phyloP scores from a whole-genome alignment of 148 eudicot genomes.

The Diospyros lotus region DNA sequence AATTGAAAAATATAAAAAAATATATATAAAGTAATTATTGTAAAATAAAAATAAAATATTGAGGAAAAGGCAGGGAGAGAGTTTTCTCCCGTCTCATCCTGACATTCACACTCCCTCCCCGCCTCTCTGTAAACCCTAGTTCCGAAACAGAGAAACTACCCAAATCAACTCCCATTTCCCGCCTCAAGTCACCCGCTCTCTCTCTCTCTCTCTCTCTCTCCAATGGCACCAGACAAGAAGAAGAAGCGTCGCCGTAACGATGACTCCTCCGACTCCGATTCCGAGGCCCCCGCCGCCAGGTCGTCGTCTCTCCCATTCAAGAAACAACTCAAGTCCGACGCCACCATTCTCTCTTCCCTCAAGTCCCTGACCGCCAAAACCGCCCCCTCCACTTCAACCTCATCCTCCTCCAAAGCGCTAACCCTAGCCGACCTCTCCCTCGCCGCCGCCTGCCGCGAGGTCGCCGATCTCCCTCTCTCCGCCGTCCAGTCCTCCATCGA shows the following conservation, averaged over 20 bases:
- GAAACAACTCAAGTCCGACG: conserved; percentile 63
- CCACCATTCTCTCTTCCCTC: conserved; percentile 47
- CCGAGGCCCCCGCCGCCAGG: conserved; percentile 29
- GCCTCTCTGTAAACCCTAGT: background rate
- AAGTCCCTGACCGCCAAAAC: conserved; percentile 35
- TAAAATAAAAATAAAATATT: too few relatives aligned
- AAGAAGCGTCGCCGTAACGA: conserved; percentile 64
- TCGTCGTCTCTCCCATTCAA: conserved; percentile 39
- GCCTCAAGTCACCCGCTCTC: background rate
- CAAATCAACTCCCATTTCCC: conserved; percentile 4
- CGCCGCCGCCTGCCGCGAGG: conserved; percentile 79
- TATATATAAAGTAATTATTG: too few relatives aligned
- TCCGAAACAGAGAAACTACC: background rate
- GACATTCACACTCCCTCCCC: too few relatives aligned
- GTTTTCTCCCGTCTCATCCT: too few relatives aligned
- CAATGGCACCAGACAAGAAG: conserved; percentile 65
- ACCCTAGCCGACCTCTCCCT: conserved; percentile 66
- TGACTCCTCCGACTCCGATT: conserved; percentile 30
- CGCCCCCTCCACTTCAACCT: conserved; percentile 18
- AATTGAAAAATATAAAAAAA: too few relatives aligned
- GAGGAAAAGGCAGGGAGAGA: too few relatives aligned
- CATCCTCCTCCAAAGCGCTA: conserved; percentile 25
- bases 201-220: conserved; percentile 15
- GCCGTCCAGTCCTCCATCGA: conserved; percentile 79
- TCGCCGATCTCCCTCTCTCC: conserved; percentile 78